These are phyloP conservation scores for Lipomyces starkeyi DNA, from an alignment of 805 yeast genomes.

Conservation along the genomic window DNA sequence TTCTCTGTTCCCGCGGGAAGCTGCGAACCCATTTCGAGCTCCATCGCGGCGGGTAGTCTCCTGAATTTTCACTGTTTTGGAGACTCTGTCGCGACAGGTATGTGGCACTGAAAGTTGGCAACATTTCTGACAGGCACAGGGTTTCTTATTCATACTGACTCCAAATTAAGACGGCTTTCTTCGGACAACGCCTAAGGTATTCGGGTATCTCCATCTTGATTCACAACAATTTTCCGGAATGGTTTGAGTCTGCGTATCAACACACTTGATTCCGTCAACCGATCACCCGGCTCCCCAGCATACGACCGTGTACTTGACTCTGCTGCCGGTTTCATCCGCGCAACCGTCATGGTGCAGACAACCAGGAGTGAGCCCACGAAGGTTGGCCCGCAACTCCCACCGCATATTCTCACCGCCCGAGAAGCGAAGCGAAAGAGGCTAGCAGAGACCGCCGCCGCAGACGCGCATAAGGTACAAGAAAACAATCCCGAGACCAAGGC, in stretches of 20 bases:
- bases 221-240: background rate
- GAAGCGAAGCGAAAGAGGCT: slow-evolving; percentile 25
- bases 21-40: background rate
- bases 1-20: background rate
- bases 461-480: background rate
- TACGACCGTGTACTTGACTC: background rate
- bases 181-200: background rate
- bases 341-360: background rate
- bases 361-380: background rate
- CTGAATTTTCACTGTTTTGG: background rate
- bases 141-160: background rate
- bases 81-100: background rate
- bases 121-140: background rate
- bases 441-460: slow-evolving; percentile 19
- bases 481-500: background rate
- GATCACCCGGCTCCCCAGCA: background rate
- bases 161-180: background rate
- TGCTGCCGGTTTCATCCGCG: background rate
- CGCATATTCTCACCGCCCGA: slow-evolving; percentile 34
- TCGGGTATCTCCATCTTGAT: background rate
- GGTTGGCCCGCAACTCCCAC: slow-evolving; percentile 36
- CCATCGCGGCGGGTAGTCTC: background rate
- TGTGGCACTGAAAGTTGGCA: background rate
- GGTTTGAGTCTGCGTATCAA: background rate
- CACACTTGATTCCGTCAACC: background rate